These are phyloP conservation scores for Penicilliopsis zonata DNA, from an alignment of 495 filamentous ascomycete species.

Conservation along the genomic window DNA sequence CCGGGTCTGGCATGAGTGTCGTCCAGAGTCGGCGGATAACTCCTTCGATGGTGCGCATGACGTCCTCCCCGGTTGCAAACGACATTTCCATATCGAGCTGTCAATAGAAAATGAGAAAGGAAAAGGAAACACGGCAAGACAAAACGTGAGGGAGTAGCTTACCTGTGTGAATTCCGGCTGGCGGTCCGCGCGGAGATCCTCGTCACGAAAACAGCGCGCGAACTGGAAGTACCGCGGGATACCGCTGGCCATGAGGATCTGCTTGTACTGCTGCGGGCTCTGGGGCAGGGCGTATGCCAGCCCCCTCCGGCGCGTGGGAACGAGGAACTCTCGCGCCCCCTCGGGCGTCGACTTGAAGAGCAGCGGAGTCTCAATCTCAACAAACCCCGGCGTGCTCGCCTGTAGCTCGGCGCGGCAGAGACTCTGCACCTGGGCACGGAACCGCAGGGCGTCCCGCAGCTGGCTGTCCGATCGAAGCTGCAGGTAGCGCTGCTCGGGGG, in stretches of 20 bases:
- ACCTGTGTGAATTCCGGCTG: conserved; percentile 97
- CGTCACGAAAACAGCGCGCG: conserved; percentile 90
- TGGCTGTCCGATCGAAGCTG: conserved; percentile 62
- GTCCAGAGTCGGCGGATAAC: conserved; percentile 50
- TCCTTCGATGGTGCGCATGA: conserved; percentile 57
- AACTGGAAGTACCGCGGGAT: conserved; percentile 79
- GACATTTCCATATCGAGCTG: conserved; percentile 89
- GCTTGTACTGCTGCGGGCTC: conserved; percentile 97
- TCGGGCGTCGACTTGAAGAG: conserved; percentile 97
- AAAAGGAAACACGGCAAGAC: background rate
- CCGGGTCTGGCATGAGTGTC: conserved; percentile 26
- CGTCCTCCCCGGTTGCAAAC: conserved; percentile 61
- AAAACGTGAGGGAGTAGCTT: too few relatives aligned
- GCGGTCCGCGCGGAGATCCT: conserved; percentile 83
- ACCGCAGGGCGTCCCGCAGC: conserved; percentile 49
- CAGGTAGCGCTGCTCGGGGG: conserved; percentile 64
- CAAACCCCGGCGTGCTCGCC: conserved; percentile 36
- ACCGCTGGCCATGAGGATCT: conserved; percentile 90
- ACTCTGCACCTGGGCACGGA: conserved; percentile 40
- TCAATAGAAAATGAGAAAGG: conserved; percentile 1
- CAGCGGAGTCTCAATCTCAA: conserved; percentile 82
- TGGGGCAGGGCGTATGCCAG: conserved; percentile 85
- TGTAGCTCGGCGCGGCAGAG: conserved; percentile 41
- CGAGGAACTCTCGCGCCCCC: conserved; percentile 90
- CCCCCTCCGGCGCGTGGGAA: conserved; percentile 67